Evolutionary conservation across 495 filamentous ascomycete species (phyloP), one percentile per base, ranked within the genome.

Genomic region (Melanomma pulvis-pyrius): DNA sequence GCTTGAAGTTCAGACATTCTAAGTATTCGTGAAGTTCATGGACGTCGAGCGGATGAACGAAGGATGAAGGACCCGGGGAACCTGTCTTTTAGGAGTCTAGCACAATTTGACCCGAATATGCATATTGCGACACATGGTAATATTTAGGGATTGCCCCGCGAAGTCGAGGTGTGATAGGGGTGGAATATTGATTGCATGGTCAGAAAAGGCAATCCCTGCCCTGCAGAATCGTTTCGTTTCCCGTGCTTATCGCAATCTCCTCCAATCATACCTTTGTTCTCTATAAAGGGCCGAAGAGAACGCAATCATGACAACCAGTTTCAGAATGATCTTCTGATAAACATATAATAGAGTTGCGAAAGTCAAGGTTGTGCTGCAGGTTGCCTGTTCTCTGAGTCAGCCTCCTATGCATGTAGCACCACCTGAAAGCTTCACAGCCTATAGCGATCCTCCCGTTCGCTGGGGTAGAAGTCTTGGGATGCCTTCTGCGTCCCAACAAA

Each of bases 1-100:
- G 51, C 13, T 2, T 51, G 11, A 15, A 62, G 48, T 36, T 62
- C 59, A n/a, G 48, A 21, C 59, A 62, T 60, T 3, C 8, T 54
- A 6, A 17, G 8, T 44, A 17, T 3, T 44, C 8, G 3, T 34
- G 30, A 34, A 4, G 30, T 12, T 34, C 30, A 34, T 34, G 4
- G 5, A 34, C 12, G 12, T 34, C 4, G 30, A 34, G 30, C 30
- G 12, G 5, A 34, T 34, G 8, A 15, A 44, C n/a, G 39, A 44
- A 44, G 39, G 39, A 44, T 44, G 39, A 44, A 12, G 39, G 39
- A 44, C 9, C 39, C 39, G 17, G 13, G 13, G 8, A 15, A 44
- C 12, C 30, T 34, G 30, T 34, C 4, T 6, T 3, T 15, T 12
- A 15, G 39, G 39, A 44, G 13, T 15, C 39, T 17, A 44, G 8